These are phyloP conservation scores for Macroventuria anomochaeta DNA, from an alignment of 2,329 filamentous ascomycete genomes.

Conservation along the genomic window DNA sequence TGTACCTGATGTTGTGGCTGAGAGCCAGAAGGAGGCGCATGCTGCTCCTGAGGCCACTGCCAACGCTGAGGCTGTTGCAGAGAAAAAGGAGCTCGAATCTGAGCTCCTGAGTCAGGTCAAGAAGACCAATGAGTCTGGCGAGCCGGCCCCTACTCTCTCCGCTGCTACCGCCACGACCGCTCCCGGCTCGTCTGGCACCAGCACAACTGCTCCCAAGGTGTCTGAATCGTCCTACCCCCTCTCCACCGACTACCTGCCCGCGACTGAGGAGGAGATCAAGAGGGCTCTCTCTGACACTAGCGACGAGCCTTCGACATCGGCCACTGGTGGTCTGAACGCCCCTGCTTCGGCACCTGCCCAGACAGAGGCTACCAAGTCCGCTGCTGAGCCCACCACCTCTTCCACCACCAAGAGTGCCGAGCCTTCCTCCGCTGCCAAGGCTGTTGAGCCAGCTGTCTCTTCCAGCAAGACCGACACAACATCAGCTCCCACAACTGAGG, in stretches of 20 bases:
- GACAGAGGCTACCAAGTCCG: slow-evolving; percentile 43
- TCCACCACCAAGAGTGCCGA: slow-evolving; percentile 26
- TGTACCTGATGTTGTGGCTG: slow-evolving; percentile 67
- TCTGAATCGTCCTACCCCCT: slow-evolving; percentile 8
- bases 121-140: slow-evolving; percentile 50
- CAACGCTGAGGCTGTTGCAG: slow-evolving; percentile 67
- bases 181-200: slow-evolving; percentile 21
- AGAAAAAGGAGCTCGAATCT: slow-evolving; percentile 73
- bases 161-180: slow-evolving; percentile 49
- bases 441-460: slow-evolving; percentile 10
- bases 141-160: slow-evolving; percentile 52
- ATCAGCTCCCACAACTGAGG: slow-evolving; percentile 18
- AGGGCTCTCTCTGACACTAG: slow-evolving; percentile 1
- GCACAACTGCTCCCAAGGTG: slow-evolving; percentile 9
- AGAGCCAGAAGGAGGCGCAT: slow-evolving; percentile 72
- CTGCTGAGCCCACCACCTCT: slow-evolving; percentile 46
- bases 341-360: slow-evolving; percentile 42
- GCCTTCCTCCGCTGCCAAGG: slow-evolving; percentile 1
- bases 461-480: slow-evolving; percentile 20
- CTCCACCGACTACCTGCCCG: slow-evolving; percentile 14
- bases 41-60: slow-evolving; percentile 70
- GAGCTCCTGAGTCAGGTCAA: slow-evolving; percentile 72
- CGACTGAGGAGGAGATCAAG: slow-evolving; percentile 10
- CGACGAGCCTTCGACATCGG: slow-evolving; percentile 22
- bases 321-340: slow-evolving; percentile 43